A percentile compares a stretch with the other conserved stretches of the same genome.
Evolutionary conservation across 176 grass and related monocot species (phyloP).

Genomic region (Ananas comosus): DNA sequence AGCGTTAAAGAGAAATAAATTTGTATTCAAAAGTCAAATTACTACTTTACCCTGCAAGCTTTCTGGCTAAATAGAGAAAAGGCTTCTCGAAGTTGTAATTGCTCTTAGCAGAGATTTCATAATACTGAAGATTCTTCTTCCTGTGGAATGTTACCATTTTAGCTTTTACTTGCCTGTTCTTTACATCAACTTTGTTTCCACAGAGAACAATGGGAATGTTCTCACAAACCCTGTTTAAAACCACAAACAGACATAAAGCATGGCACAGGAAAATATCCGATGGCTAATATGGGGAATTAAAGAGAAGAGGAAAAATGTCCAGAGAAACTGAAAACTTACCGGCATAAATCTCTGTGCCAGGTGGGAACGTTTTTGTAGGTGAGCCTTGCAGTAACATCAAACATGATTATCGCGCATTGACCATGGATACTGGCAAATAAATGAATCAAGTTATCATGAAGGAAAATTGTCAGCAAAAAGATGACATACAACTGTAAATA

Average conservation of each 20-base stretch:
- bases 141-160: conserved; percentile 19
- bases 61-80: conserved; percentile 17
- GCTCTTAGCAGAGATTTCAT: conserved; percentile 19
- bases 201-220: conserved; percentile 20
- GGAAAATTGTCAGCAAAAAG: background rate
- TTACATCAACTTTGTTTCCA: conserved; percentile 19
- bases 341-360: conserved; percentile 17
- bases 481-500: background rate
- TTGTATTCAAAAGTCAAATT: background rate
- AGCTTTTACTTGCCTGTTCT: conserved; percentile 21
- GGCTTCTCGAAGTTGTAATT: conserved; percentile 25
- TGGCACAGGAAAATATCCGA: background rate
- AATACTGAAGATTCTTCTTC: conserved; percentile 20
- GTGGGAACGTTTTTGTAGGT: conserved; percentile 23
- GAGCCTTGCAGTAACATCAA: conserved; percentile 18
- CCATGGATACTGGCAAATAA: conserved; percentile 12
- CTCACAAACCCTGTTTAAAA: conserved; percentile 11
- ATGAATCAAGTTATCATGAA: background rate
- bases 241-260: background rate
- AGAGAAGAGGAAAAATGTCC: background rate
- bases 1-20: background rate
- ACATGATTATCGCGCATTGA: conserved; percentile 19
- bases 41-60: conserved; percentile 12
- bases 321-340: background rate
- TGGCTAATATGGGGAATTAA: too few species aligned